Base-by-base conservation (phyloP, 179 eudicot species). In the Patellifolia procumbens region DNA sequence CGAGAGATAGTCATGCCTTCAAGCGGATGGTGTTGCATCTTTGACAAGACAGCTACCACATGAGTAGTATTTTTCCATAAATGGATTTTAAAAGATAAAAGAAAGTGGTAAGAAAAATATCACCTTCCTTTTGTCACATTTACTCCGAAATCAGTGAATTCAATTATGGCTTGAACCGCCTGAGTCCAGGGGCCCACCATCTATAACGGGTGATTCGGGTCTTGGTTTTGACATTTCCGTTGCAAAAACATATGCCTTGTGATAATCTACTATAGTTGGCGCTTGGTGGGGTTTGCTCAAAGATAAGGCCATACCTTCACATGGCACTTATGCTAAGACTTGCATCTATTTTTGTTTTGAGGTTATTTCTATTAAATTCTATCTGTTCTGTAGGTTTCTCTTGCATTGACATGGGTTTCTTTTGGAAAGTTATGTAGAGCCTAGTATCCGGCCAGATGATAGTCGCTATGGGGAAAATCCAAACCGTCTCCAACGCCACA, bases 391-490 rank as follows among this genome's bases (percentile, higher is more conserved):
- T 82, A 72, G 70, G 42, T 48, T 53, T 46, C 72, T 35, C 62
- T 70, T n/a, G n/a, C n/a, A n/a, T 68, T 75, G 70, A 78, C 65
- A 20, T 53, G 35, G 10, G 37, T 75, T 75, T 82, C 75, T 79
- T 71, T 81, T 80, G 69, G 76, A 73, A 85, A 94, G 98, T 90
- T 92, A 95, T 81, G 97, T 88, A 65, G 99, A 95, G 85, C 99
- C 99, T 49, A 95, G 99, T 86, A 86, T 95, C 82, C 88, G 97
- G 66, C 99, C 99, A 53, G 99, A 95, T 85, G 99, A 95, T 79
- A 95, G 97, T 86, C 99, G 99, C 61, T 92, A 93, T 76, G 99
- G 99, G 73, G 97, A 93, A 85, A 95, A 93, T 76, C 99, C 99
- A 69, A 95, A 95, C 83, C 90, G 99, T 80, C 99, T 95, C 86